Evolutionary conservation across 345 rosid species (phyloP).

Genomic region (Arabis alpina): DNA sequence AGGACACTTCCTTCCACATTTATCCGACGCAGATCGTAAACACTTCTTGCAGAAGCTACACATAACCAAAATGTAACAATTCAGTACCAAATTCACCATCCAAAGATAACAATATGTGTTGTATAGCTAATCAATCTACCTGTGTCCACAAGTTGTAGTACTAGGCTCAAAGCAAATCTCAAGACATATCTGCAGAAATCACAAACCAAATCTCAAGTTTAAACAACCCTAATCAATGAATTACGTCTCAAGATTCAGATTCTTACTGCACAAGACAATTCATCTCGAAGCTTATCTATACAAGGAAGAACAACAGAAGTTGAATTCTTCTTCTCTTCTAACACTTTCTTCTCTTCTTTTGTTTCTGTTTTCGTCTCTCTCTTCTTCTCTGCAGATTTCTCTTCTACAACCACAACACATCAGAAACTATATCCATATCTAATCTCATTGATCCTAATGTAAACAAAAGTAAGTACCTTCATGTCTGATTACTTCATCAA

Average conservation of each 20-base stretch:
- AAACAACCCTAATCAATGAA: constrained; percentile 4
- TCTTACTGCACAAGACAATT: constrained; percentile 95
- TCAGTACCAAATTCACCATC: constrained; percentile 17
- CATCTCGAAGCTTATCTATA: constrained; percentile 84
- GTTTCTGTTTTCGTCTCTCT: constrained; percentile 32
- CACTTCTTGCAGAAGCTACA: constrained; percentile 92
- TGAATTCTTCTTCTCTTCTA: constrained; percentile 40
- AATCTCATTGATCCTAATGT: not conserved
- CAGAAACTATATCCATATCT: not conserved
- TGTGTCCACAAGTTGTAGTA: constrained; percentile 95
- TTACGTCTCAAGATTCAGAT: constrained; percentile 10
- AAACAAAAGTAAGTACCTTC: constrained; percentile 43
- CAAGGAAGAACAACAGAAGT: constrained; percentile 50
- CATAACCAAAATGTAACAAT: constrained; percentile 26
- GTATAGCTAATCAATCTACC: constrained; percentile 46
- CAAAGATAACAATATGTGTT: not conserved
- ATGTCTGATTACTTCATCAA: constrained; percentile 54
- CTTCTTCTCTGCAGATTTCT: constrained; percentile 44
- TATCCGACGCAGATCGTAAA: constrained; percentile 77
- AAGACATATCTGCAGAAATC: constrained; percentile 70
- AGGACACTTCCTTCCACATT: constrained; percentile 92
- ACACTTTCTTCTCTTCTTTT: constrained; percentile 36
- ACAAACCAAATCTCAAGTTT: not conserved
- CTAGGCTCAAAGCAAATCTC: constrained; percentile 97
- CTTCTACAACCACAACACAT: constrained; percentile 29